phyloP scores from a whole-genome alignment of 805 yeast species.

The Candida caryicola region DNA sequence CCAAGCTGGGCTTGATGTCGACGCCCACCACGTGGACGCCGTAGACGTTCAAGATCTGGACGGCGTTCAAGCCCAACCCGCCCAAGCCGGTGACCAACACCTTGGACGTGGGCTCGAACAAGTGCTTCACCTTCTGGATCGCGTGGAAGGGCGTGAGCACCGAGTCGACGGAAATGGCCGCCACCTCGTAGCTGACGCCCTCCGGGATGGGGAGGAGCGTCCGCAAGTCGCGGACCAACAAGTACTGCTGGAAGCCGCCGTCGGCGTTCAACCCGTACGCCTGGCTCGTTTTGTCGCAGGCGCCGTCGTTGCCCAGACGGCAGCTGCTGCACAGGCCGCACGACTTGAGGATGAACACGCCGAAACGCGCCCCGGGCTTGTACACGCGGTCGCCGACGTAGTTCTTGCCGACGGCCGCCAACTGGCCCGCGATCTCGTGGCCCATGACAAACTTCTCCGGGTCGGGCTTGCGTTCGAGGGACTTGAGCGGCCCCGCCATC shows the following conservation, averaged over 20 bases:
- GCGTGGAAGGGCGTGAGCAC: conserved; percentile 44
- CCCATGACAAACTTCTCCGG: conserved; percentile 42
- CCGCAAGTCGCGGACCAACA: conserved; percentile 34
- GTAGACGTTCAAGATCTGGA: conserved; percentile 35
- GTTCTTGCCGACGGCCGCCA: conserved; percentile 29
- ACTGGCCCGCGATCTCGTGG: conserved; percentile 42
- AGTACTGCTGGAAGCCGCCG: conserved; percentile 43
- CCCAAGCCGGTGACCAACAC: conserved; percentile 42
- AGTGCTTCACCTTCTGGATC: conserved; percentile 31
- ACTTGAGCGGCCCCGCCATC: conserved; percentile 10
- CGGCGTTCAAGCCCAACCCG: conserved; percentile 42
- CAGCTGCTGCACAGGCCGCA: conserved; percentile 38
- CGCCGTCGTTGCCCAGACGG: conserved; percentile 33
- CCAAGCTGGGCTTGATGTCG: conserved; percentile 30
- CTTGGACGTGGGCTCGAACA: conserved; percentile 31
- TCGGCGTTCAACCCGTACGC: conserved; percentile 38
- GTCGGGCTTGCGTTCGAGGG: conserved; percentile 8
- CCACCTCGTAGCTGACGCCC: conserved; percentile 34
- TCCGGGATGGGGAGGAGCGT: conserved; percentile 40
- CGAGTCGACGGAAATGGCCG: conserved; percentile 43
- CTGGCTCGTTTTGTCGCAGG: conserved; percentile 18
- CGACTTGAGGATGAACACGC: conserved; percentile 25
- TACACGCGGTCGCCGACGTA: conserved; percentile 22
- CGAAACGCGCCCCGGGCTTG: conserved; percentile 28
- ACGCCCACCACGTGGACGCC: conserved; percentile 33